A percentile compares a stretch with the other conserved stretches of the same genome.
Conservation (phyloP, 352 stramenopile species). For the Pythium brachiatum region DNA sequence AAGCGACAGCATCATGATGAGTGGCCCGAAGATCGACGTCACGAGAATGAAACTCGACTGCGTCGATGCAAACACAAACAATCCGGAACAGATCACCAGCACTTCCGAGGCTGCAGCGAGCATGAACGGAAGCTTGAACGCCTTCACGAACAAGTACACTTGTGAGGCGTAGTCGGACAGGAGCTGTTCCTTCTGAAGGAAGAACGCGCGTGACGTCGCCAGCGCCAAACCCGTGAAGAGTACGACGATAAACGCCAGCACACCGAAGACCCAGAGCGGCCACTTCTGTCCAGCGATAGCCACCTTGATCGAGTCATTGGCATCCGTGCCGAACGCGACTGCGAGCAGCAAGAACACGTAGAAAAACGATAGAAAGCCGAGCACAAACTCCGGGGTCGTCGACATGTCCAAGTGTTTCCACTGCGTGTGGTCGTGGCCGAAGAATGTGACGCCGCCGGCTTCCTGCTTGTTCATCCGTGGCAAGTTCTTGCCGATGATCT, state of each 20-base stretch:
- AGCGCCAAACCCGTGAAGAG: constrained; percentile 72
- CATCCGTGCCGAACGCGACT: constrained; percentile 64
- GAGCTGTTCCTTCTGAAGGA: constrained; percentile 74
- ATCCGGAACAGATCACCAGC: constrained; percentile 74
- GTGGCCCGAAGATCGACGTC: constrained; percentile 65
- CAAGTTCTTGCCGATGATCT: constrained; percentile 82
- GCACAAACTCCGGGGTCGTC: constrained; percentile 78
- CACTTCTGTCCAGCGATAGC: constrained; percentile 62
- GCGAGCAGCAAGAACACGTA: constrained; percentile 82
- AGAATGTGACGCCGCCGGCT: constrained; percentile 79
- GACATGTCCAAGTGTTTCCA: constrained; percentile 70
- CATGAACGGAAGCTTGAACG: constrained; percentile 74
- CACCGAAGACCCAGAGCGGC: constrained; percentile 85
- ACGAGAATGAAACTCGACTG: constrained; percentile 77
- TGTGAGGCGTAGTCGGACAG: constrained; percentile 73
- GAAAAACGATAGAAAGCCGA: constrained; percentile 83
- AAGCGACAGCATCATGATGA: constrained; percentile 76
- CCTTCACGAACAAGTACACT: constrained; percentile 66
- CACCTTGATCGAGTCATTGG: constrained; percentile 45
- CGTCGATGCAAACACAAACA: constrained; percentile 81
- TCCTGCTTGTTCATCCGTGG: constrained; percentile 81
- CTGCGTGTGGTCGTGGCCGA: constrained; percentile 64
- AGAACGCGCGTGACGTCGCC: constrained; percentile 76
- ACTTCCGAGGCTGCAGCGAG: constrained; percentile 74
- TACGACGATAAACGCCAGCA: constrained; percentile 80